Conservation (phyloP, 2,329 filamentous ascomycete species). For the Daldinia sp. region DNA sequence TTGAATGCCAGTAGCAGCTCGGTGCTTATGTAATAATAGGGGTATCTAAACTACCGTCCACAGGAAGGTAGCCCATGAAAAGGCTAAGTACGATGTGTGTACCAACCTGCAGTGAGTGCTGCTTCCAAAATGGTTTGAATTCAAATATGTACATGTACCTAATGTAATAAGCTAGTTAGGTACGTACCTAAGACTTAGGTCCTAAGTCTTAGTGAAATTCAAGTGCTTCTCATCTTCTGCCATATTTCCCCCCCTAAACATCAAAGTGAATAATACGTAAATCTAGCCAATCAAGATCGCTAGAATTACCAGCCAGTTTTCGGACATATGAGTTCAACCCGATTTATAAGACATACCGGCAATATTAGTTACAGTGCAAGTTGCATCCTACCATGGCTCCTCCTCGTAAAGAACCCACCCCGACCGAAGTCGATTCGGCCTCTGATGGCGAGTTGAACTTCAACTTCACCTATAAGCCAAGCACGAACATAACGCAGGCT, state of each 20-base stretch:
- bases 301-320: neutral
- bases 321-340: neutral
- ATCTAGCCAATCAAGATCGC: neutral
- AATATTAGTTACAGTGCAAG: neutral
- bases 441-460: conserved; percentile 24
- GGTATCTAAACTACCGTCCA: neutral
- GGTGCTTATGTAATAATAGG: conserved; percentile 4
- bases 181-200: neutral
- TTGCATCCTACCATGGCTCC: conserved; percentile 18
- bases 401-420: conserved; percentile 28
- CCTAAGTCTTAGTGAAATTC: neutral
- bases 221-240: neutral
- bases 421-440: conserved; percentile 34
- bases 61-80: neutral
- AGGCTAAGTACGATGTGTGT: neutral
- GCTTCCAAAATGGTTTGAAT: neutral
- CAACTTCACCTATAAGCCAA: conserved; percentile 15
- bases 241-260: neutral
- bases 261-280: neutral
- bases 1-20: neutral
- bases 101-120: neutral
- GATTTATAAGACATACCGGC: neutral
- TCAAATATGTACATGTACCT: too few relatives aligned
- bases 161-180: neutral
- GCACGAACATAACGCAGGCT: conserved; percentile 33